Evolutionary conservation across 2,329 filamentous ascomycete species (phyloP).

Genomic region (Apiospora kogelbergensis): DNA sequence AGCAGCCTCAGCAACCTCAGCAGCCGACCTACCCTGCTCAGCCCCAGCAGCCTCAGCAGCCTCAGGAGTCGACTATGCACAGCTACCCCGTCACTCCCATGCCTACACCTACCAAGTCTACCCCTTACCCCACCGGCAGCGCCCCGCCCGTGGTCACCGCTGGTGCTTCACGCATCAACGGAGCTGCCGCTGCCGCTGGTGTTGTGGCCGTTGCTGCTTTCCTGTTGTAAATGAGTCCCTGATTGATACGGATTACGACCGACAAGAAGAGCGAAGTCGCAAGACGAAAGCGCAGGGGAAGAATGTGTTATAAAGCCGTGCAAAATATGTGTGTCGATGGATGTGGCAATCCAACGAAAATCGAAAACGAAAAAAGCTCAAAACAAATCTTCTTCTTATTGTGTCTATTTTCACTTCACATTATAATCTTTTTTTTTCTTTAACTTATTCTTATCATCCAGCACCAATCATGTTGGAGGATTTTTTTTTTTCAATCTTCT

Average conservation of each 20-base stretch:
- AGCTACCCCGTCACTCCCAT: conserved; percentile 6
- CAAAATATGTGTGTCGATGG: background rate
- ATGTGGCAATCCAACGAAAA: background rate
- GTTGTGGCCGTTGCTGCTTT: background rate
- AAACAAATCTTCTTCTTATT: background rate
- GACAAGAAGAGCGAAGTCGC: conserved; percentile 2
- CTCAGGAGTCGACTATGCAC: background rate
- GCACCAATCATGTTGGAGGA: background rate
- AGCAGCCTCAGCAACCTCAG: background rate
- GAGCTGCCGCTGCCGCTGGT: background rate
- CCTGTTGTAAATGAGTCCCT: background rate
- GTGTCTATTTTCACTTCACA: background rate
- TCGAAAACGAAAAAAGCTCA: background rate
- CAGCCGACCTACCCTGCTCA: background rate
- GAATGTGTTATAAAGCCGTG: background rate
- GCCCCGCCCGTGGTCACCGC: background rate
- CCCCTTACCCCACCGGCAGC: background rate
- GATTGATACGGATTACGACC: background rate
- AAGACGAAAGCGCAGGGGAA: background rate
- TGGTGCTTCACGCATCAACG: background rate
- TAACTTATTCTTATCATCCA: background rate
- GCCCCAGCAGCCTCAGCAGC: background rate
- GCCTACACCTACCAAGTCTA: background rate
- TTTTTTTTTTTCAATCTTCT: background rate
- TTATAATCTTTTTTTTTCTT: background rate